phyloP scores from a whole-genome alignment of 768 basidiomycete species.

The Psilocybe tampanensis region DNA sequence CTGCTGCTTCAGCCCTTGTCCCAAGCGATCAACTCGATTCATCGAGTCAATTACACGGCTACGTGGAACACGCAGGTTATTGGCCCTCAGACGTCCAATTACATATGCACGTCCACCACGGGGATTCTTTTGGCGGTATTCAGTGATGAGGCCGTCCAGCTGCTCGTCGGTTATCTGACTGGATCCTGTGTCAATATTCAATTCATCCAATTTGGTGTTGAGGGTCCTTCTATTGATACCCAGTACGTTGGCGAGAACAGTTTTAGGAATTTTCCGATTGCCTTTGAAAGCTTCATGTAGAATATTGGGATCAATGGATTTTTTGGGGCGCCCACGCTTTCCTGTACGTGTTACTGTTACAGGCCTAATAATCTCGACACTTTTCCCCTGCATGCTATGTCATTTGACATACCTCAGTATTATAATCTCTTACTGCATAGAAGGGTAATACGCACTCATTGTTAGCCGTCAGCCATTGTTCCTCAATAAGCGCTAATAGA shows the following conservation, averaged over 20 bases:
- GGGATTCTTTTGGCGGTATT: slow-evolving; percentile 2
- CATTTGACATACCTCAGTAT: neutral
- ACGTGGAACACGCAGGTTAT: neutral
- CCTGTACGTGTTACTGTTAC: neutral
- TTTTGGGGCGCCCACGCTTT: neutral
- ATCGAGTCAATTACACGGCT: neutral
- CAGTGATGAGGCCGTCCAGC: neutral
- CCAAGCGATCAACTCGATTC: neutral
- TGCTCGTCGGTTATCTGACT: neutral
- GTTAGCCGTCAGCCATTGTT: slow-evolving; percentile 3
- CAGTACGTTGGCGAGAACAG: neutral
- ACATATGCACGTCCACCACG: neutral
- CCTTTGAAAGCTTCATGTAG: neutral
- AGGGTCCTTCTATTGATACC: neutral
- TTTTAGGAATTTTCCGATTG: neutral
- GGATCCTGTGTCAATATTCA: neutral
- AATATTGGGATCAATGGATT: neutral
- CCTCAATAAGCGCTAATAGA: slow-evolving; percentile 4
- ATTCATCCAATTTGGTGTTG: neutral
- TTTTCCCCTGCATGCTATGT: neutral
- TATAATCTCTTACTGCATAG: neutral
- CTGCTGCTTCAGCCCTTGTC: neutral
- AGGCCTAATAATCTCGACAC: neutral
- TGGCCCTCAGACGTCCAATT: neutral
- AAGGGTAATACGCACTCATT: slow-evolving; percentile 2